Evolutionary conservation across 2,329 filamentous ascomycete species (phyloP), one percentile per base, ranked within the genome.

Genomic region (Davidsoniella virescens): DNA sequence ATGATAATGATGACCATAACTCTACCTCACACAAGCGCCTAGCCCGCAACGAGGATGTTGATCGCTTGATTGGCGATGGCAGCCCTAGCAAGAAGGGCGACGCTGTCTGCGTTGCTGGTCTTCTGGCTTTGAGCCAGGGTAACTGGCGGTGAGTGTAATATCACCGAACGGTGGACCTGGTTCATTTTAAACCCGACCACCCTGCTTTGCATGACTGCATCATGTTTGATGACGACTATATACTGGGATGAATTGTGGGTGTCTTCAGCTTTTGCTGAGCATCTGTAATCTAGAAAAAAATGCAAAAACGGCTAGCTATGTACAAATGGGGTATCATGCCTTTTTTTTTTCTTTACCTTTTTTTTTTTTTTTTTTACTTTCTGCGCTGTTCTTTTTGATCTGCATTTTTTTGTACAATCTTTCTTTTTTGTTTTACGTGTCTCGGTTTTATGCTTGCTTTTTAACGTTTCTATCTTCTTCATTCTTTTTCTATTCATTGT

Each of bases 91-190:
- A 87, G 64, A 80, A 78, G 61, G 76, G 80, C 51, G 90, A 95
- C 61, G 71, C 94, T 63, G 87, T 93, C 61, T 93, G 87, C 60
- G 82, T 94, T 44, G 86, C 90, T 50, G 87, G 87, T n/a, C 66
- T 96, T 55, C 64, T 95, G 55, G 90, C 85, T 47, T 70, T 96
- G 43, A 93, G 87, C 59, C 85, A 94, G 65, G 90, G 88, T n/a
- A 86, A 86, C 60, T 95, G 88, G 87, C 48, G 49, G 48, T 55
- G 26, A 29, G 43, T 45, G 43, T 45, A 16, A 33, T 33, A 18
- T 43, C n/a, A 8, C 43, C 25, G 18, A 45, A 33, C 17, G 25
- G n/a, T 29, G 16, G 37, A 45, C 43, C 29, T 33, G 12, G 29
- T 33, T 33, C 29, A 9, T 33, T 9, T 33, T 9, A 33, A 33